Percentiles rank a stretch among this genome's conserved stretches.
phyloP scores from a whole-genome alignment of 176 grass and related monocot species.

The Lolium perenne region DNA sequence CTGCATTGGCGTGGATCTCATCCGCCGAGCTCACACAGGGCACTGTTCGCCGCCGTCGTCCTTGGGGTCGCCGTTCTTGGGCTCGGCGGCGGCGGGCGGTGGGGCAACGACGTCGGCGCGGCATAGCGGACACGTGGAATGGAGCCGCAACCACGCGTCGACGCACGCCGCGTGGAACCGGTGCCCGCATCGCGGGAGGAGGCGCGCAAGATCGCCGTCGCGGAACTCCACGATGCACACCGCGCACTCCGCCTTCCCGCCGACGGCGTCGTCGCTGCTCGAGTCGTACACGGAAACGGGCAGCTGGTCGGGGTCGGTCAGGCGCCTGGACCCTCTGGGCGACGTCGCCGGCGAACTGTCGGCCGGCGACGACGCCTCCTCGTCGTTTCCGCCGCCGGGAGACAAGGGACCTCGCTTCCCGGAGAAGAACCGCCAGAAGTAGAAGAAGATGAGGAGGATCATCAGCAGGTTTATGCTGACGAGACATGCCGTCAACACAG shows the following conservation, averaged over 20 bases:
- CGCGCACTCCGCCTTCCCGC: constrained; percentile 48
- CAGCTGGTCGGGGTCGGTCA: not conserved
- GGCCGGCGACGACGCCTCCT: not conserved
- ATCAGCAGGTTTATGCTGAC: constrained; percentile 59
- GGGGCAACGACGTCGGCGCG: constrained; percentile 45
- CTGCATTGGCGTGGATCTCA: not conserved
- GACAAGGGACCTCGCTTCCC: constrained; percentile 15
- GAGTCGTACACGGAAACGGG: constrained; percentile 56
- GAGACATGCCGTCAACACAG: constrained; percentile 40
- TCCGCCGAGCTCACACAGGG: constrained; percentile 33
- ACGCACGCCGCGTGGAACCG: constrained; percentile 68
- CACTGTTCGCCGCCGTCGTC: constrained; percentile 7
- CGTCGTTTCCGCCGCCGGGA: not conserved
- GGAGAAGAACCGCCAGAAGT: constrained; percentile 72
- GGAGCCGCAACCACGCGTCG: constrained; percentile 55
- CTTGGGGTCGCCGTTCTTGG: constrained; percentile 3
- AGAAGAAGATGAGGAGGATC: constrained; percentile 62
- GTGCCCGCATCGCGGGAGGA: constrained; percentile 61
- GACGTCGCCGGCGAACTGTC: constrained; percentile 34
- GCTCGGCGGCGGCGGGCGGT: not conserved
- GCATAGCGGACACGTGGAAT: constrained; percentile 75
- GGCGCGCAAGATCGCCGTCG: constrained; percentile 49
- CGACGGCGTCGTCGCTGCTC: not conserved
- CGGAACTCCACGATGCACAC: constrained; percentile 72
- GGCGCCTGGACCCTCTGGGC: constrained; percentile 5